Evolutionary conservation across 257 asterid species (phyloP).

Genomic region (Handroanthus guayacan): DNA sequence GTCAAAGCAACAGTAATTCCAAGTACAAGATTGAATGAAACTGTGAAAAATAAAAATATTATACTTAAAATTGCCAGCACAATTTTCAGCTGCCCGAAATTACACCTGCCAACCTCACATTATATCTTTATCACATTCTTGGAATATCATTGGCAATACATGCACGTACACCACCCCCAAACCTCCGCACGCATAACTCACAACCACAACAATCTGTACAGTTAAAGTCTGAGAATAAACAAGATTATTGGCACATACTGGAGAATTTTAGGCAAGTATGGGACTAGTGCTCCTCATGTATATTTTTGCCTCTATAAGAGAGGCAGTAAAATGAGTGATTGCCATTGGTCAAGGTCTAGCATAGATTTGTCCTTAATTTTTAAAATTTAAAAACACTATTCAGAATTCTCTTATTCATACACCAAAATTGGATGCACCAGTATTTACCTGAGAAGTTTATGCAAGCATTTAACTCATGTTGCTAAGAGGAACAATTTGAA

Average conservation of each 20-base stretch:
- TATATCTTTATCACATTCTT: neutral
- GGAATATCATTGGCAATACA: neutral
- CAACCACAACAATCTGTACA: neutral
- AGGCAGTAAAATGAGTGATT: neutral
- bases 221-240: neutral
- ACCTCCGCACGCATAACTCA: neutral
- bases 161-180: neutral
- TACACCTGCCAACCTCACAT: slow-evolving; percentile 6
- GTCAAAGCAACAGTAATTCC: neutral
- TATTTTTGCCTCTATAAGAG: neutral
- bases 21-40: neutral
- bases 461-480: neutral
- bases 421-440: slow-evolving; percentile 13
- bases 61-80: slow-evolving; percentile 14
- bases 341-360: slow-evolving; percentile 18
- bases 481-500: neutral
- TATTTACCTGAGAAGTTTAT: neutral
- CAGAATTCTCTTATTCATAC: neutral
- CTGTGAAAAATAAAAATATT: slow-evolving; percentile 6
- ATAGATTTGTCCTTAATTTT: slow-evolving; percentile 6
- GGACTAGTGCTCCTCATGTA: neutral
- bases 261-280: slow-evolving; percentile 6
- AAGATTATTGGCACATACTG: neutral
- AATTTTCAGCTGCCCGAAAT: slow-evolving; percentile 17
- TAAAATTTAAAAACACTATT: neutral